Conservation (phyloP, 2,329 filamentous ascomycete species). For the Capronia coronata region DNA sequence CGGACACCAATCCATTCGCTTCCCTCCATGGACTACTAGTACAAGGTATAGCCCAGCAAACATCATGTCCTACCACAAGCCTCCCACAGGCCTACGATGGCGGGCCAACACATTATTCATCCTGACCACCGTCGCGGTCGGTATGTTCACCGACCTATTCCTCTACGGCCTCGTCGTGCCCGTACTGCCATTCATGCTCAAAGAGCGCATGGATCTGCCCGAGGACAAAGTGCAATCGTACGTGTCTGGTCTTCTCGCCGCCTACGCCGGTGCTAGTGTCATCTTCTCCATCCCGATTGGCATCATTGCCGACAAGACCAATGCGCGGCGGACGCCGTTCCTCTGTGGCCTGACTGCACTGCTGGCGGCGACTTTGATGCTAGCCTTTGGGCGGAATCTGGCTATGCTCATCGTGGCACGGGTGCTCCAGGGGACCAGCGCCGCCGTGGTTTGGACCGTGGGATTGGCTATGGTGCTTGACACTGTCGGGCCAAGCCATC, state of each 20-base stretch:
- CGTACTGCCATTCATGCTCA: conserved; percentile 52
- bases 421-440: conserved; percentile 52
- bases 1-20: no score
- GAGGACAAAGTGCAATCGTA: conserved; percentile 46
- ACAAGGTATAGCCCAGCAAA: no score
- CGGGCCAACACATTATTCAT: conserved; percentile 57
- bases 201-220: conserved; percentile 46
- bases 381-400: conserved; percentile 48
- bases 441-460: conserved; percentile 55
- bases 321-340: conserved; percentile 52
- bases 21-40: background rate
- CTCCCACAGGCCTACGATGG: conserved; percentile 39
- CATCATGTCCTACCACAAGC: conserved; percentile 14
- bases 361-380: conserved; percentile 49
- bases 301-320: conserved; percentile 49
- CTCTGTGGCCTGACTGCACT: conserved; percentile 50
- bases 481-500: conserved; percentile 50
- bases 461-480: conserved; percentile 55
- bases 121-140: conserved; percentile 45
- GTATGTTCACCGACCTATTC: conserved; percentile 45
- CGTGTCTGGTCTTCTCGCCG: conserved; percentile 49
- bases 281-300: conserved; percentile 49
- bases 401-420: conserved; percentile 47
- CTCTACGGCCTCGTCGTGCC: conserved; percentile 55
- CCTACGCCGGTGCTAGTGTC: conserved; percentile 50